Base-by-base conservation (phyloP, 352 stramenopile genomes). In the Hyaloperonospora brassicae region DNA sequence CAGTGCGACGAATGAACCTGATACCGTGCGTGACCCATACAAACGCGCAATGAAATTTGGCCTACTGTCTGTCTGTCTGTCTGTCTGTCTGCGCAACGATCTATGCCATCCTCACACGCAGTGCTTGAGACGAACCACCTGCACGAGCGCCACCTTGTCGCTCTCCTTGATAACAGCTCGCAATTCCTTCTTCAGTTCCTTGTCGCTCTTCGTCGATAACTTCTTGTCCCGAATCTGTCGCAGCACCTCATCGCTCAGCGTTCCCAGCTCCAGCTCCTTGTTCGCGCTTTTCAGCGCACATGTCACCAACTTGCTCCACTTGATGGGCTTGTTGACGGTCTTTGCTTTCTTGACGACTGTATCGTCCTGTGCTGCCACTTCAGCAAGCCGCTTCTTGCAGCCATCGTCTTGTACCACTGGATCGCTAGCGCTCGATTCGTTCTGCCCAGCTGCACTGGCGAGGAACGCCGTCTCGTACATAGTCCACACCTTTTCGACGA, bases 291-390 rank as follows among this genome's bases (percentile, higher is more conserved):
- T 87, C 8, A 89, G 55, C 50, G 61, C 55, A 22, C 57, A 51
- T 50, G 83, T 85, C 36, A 91, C 75, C 0, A 87, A 57, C 55
- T 91, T 89, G 44, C 58, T 50, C 81, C 78, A 91, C 57, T 89
- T 92, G 57, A 88, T 50, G 7, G 63, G 46, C 36, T 80, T 78
- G 22, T 80, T 76, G 14, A 76, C 64, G 6, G 50, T 55, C 66
- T 74, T 77, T 8, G 9, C 52, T 59, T 84, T 88, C 66, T 85
- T 84, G 36, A 22, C 50, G 9, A 35, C 39, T 22, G 43, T 52
- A 7, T 72, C 63, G 2, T 63, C 42, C 1, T 21, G 43, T 11
- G 79, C 64, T 11, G 79, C 64, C 39, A 68, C 61, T 31, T 68
- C 62, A 38, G 66, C 53, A 22, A 50, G 66, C 55, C 75, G 72